Conservation (phyloP, 345 rosid genomes). For the Eucalyptus tenuipes region DNA sequence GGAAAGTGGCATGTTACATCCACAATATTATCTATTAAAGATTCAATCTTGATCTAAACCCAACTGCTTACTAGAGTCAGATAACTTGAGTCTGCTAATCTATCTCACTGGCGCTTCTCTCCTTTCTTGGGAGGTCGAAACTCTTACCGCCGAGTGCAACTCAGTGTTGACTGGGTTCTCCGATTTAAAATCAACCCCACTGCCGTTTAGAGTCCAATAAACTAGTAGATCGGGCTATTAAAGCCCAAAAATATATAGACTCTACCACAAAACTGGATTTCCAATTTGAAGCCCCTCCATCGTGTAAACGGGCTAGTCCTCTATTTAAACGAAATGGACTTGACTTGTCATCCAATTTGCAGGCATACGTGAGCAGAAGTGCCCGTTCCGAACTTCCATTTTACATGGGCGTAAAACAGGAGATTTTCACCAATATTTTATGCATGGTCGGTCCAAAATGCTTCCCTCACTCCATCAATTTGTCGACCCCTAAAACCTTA, state of each 20-base stretch:
- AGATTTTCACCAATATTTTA: neutral
- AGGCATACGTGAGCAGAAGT: neutral
- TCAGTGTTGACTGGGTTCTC: neutral
- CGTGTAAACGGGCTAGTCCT: neutral
- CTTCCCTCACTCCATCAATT: neutral
- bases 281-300: neutral
- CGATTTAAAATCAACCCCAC: neutral
- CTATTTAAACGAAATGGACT: neutral
- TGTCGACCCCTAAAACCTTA: neutral
- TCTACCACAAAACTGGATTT: neutral
- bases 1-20: neutral
- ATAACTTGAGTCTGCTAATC: neutral
- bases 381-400: neutral
- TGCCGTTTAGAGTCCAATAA: neutral
- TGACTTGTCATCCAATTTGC: neutral
- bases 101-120: neutral
- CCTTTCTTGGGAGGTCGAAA: neutral
- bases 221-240: neutral
- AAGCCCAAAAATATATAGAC: neutral
- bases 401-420: neutral
- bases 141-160: neutral
- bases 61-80: neutral
- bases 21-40: neutral
- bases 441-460: neutral
- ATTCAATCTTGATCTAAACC: neutral